Conservation (phyloP, 495 filamentous ascomycete genomes). For the Jackrogersella minutella region DNA sequence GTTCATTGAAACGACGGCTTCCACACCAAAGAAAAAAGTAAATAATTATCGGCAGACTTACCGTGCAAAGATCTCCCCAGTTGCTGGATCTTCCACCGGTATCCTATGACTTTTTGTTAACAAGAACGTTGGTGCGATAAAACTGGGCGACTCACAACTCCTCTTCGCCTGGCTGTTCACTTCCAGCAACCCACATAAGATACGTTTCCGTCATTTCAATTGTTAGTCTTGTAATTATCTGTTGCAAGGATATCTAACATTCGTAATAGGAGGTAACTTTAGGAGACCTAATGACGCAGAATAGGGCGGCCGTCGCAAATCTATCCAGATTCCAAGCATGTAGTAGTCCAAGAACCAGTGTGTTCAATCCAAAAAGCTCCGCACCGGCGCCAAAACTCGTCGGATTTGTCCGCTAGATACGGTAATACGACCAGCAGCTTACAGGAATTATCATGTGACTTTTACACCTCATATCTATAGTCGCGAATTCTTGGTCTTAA, state of each 20-base stretch:
- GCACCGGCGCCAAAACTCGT: not conserved
- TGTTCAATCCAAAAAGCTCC: not conserved
- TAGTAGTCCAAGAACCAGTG: not conserved
- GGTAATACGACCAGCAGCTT: too few species aligned
- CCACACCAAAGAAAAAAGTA: not conserved
- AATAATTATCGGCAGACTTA: conserved; percentile 21
- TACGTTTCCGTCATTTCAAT: conserved; percentile 31
- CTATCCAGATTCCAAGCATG: too few species aligned
- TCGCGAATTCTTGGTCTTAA: too few species aligned
- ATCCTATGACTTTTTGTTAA: conserved; percentile 31
- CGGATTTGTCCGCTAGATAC: not conserved
- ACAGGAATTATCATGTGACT: too few species aligned
- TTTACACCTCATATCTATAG: too few species aligned
- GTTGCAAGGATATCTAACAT: too few species aligned
- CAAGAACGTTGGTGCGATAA: not conserved
- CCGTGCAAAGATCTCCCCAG: conserved; percentile 48
- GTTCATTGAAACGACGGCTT: not conserved
- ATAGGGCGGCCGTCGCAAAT: too few species aligned
- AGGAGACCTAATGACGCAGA: too few species aligned
- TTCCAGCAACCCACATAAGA: conserved; percentile 46
- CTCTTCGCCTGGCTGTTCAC: conserved; percentile 35
- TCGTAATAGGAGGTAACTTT: too few species aligned
- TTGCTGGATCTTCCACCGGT: conserved; percentile 49
- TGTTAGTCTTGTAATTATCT: not conserved
- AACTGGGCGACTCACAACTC: conserved; percentile 34